These are phyloP conservation scores for Fusarium graminum DNA, from an alignment of 2,329 filamentous ascomycete species.

Conservation along the genomic window DNA sequence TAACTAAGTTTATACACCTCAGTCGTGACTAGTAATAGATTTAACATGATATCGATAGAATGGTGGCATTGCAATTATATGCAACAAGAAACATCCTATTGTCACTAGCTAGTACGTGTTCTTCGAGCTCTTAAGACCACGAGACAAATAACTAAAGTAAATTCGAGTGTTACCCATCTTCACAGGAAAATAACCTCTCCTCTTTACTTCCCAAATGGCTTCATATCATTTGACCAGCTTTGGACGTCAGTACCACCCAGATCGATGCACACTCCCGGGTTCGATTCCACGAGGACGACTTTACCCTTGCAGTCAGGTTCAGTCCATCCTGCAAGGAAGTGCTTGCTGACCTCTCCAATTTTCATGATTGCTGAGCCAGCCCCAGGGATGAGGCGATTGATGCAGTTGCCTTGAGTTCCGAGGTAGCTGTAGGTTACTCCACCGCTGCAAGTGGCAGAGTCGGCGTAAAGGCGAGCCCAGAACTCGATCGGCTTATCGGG, in stretches of 20 bases:
- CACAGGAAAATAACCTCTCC: too few species aligned
- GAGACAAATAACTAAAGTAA: too few species aligned
- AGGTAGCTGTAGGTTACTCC: neutral
- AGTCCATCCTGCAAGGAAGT: conserved; percentile 2
- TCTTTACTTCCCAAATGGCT: neutral
- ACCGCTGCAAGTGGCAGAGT: neutral
- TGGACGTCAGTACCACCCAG: neutral
- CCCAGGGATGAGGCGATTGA: neutral
- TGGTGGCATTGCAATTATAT: too few species aligned
- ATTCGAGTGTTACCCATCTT: too few species aligned
- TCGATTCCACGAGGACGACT: conserved; percentile 1
- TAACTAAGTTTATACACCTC: too few species aligned
- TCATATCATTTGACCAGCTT: conserved; percentile 7
- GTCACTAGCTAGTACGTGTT: too few species aligned
- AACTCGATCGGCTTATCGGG: neutral
- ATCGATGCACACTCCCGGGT: neutral
- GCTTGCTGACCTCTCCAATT: conserved; percentile 1
- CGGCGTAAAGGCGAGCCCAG: neutral
- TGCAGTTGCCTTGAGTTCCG: neutral
- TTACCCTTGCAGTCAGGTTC: neutral
- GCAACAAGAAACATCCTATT: too few species aligned
- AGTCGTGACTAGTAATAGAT: too few species aligned
- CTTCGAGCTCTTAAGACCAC: too few species aligned
- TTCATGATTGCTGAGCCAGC: neutral
- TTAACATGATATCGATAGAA: too few species aligned